These are phyloP conservation scores for Candida nemodendra DNA, from an alignment of 805 yeast species.

Conservation along the genomic window DNA sequence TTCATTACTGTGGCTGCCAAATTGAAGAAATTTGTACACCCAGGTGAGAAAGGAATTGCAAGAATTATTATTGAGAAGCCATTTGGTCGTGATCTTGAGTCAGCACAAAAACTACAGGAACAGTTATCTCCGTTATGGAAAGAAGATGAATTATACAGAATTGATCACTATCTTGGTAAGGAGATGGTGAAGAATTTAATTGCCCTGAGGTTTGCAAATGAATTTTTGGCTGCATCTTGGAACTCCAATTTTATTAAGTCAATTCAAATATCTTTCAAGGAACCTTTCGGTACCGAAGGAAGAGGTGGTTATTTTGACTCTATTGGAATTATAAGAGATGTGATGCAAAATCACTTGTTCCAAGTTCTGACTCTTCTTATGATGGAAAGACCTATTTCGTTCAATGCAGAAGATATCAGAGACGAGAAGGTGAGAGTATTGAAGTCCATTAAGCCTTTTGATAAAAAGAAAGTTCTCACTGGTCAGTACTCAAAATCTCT, in stretches of 20 bases:
- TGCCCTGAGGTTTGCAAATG: conserved; percentile 88
- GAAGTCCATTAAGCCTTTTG: conserved; percentile 72
- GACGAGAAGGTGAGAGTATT: conserved; percentile 95
- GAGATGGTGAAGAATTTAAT: conserved; percentile 95
- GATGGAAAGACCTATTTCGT: conserved; percentile 94
- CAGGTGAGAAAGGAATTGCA: conserved; percentile 60
- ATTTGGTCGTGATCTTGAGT: conserved; percentile 86
- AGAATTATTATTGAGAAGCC: conserved; percentile 95
- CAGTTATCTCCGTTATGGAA: conserved; percentile 80
- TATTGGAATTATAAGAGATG: conserved; percentile 95
- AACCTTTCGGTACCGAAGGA: conserved; percentile 98
- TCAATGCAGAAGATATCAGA: conserved; percentile 88
- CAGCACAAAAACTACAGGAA: conserved; percentile 74
- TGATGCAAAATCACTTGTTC: conserved; percentile 94
- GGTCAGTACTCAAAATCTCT: conserved; percentile 87
- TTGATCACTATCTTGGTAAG: conserved; percentile 96
- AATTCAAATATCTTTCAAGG: conserved; percentile 91
- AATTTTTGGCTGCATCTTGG: conserved; percentile 87
- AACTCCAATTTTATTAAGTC: conserved; percentile 72
- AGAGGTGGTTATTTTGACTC: conserved; percentile 97
- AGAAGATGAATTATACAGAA: conserved; percentile 91
- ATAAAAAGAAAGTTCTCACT: conserved; percentile 62
- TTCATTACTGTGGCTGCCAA: conserved; percentile 77
- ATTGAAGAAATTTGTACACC: conserved; percentile 67
- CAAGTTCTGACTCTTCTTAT: conserved; percentile 90